These are phyloP conservation scores for Balamuthia mandrillaris DNA, from an alignment of 208 protist genomes.

Conservation along the genomic window DNA sequence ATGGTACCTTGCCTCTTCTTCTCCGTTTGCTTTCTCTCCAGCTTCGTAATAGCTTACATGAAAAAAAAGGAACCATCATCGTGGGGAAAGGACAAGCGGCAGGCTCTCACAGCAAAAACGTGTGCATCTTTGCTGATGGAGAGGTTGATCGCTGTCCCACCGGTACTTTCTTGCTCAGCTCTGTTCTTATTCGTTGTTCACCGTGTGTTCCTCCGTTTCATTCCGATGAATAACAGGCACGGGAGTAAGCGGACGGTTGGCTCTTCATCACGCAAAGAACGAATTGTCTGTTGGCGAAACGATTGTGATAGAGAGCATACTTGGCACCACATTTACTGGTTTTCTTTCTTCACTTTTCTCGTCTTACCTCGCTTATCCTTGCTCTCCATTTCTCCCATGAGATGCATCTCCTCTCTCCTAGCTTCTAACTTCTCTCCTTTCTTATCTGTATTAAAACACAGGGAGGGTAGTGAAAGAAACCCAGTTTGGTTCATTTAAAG, in stretches of 20 bases:
- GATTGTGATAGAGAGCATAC: neutral
- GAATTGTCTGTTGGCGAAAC: neutral
- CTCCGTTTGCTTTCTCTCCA: neutral
- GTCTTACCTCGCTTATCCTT: no score
- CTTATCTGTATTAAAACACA: no score
- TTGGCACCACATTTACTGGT: neutral
- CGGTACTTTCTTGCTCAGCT: neutral
- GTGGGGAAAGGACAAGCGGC: neutral
- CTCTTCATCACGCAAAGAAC: neutral
- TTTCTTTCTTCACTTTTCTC: no score
- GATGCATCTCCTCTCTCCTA: no score
- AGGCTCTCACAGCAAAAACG: neutral
- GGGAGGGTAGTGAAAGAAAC: no score
- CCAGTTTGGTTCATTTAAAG: no score
- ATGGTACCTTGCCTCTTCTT: neutral
- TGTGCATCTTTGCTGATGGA: neutral
- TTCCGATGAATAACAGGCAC: neutral
- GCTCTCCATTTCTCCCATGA: no score
- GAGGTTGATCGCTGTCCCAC: neutral
- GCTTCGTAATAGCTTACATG: no score
- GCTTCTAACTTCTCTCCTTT: no score
- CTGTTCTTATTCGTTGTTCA: no score
- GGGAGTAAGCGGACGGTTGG: neutral
- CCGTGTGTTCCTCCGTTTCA: neutral
- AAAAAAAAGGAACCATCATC: conserved; percentile 23